phyloP scores from a whole-genome alignment of 768 basidiomycete genomes.

The Auricularia cornea region DNA sequence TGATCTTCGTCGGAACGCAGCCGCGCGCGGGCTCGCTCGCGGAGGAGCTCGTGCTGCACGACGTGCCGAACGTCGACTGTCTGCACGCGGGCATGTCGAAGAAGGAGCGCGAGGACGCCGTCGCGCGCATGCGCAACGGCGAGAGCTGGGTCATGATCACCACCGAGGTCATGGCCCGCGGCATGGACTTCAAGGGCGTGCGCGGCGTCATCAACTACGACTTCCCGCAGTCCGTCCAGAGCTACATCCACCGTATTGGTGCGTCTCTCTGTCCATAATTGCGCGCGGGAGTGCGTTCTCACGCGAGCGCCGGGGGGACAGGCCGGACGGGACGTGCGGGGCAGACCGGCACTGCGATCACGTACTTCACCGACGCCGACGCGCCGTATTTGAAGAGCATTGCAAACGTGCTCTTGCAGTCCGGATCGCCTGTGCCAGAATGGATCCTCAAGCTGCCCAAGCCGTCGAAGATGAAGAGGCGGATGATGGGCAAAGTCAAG shows the following conservation, averaged over 20 bases:
- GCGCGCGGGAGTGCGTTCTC: background rate
- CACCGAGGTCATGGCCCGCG: constrained; percentile 96
- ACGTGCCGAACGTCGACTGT: constrained; percentile 74
- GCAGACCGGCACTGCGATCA: constrained; percentile 84
- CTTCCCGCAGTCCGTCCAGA: constrained; percentile 92
- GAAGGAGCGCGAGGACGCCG: constrained; percentile 79
- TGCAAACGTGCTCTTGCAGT: constrained; percentile 91
- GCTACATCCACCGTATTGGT: constrained; percentile 95
- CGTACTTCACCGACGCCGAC: constrained; percentile 93
- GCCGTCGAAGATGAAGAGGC: constrained; percentile 82
- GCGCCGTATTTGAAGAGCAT: constrained; percentile 89
- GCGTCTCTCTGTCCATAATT: background rate
- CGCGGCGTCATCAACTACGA: constrained; percentile 94
- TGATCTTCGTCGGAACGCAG: constrained; percentile 89
- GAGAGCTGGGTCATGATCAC: constrained; percentile 93
- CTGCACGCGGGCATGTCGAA: constrained; percentile 86
- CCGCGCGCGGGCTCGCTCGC: constrained; percentile 72
- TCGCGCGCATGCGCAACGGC: constrained; percentile 78
- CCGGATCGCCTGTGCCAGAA: constrained; percentile 83
- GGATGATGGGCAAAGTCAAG: constrained; percentile 76
- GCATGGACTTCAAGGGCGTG: constrained; percentile 96
- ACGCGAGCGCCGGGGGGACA: too few relatives aligned
- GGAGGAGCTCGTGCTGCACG: constrained; percentile 73
- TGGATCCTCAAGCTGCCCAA: constrained; percentile 96
- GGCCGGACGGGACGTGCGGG: constrained; percentile 95